A percentile compares a stretch with the other conserved stretches of the same genome.
These are phyloP conservation scores for Citrus mangshanensis DNA, from an alignment of 345 rosid species.

Conservation along the genomic window DNA sequence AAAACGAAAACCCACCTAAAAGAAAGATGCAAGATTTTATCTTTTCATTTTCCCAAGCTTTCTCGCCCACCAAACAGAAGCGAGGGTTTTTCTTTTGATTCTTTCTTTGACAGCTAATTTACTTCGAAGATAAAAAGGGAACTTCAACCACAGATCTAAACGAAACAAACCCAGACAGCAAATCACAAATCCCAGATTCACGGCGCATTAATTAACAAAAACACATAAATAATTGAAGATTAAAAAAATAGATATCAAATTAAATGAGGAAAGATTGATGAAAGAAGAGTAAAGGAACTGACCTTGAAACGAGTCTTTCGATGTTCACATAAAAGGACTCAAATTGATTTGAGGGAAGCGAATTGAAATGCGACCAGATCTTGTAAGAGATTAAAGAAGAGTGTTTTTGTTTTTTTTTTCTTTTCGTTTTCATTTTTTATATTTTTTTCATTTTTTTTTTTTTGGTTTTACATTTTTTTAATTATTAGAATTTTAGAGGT, in stretches of 20 bases:
- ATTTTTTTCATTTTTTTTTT: not conserved
- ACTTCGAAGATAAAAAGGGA: not conserved
- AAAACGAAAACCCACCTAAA: not conserved
- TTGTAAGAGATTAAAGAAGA: not conserved
- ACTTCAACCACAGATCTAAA: constrained; percentile 19
- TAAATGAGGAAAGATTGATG: not conserved
- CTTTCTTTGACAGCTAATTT: not conserved
- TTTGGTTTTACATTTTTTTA: not conserved
- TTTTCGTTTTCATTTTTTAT: not conserved
- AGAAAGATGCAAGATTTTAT: not conserved
- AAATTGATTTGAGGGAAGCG: constrained; percentile 2
- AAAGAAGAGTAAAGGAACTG: not conserved
- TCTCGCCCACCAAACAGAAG: constrained; percentile 1
- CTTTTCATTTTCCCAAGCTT: not conserved
- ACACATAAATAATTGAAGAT: not conserved
- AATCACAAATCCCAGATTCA: not conserved
- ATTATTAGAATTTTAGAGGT: not conserved
- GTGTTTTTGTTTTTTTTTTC: not conserved
- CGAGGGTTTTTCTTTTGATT: constrained; percentile 5
- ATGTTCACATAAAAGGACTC: not conserved
- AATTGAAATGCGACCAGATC: constrained; percentile 14
- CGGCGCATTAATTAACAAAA: not conserved
- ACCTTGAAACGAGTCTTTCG: constrained; percentile 18
- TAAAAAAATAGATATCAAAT: not conserved
- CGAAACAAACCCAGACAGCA: not conserved